phyloP scores from a whole-genome alignment of 2,329 filamentous ascomycete species.

The Arthrobotrys conoides region DNA sequence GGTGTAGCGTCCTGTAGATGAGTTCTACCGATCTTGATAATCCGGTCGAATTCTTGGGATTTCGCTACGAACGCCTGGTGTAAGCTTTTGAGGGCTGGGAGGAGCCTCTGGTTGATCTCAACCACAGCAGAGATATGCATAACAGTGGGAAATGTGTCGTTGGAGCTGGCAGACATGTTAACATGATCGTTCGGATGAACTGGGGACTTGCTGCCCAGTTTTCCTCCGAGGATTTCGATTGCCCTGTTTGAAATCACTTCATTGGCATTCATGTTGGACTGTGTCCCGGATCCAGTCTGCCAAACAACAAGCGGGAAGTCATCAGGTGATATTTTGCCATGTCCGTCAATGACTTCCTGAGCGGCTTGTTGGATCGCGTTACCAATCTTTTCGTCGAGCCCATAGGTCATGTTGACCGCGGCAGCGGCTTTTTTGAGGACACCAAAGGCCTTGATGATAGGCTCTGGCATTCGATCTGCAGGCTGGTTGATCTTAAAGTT shows the following conservation, averaged over 20 bases:
- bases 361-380: conserved; percentile 95
- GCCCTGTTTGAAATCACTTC: conserved; percentile 99
- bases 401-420: conserved; percentile 93
- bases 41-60: conserved; percentile 88
- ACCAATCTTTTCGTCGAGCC: conserved; percentile 90
- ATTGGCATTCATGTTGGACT: conserved; percentile 99
- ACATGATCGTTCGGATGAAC: conserved; percentile 99
- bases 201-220: conserved; percentile 96
- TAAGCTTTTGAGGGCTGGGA: conserved; percentile 86
- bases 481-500: conserved; percentile 99
- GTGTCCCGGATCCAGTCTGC: conserved; percentile 98
- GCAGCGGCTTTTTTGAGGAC: conserved; percentile 97
- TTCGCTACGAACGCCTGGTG: conserved; percentile 88
- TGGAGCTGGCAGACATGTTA: conserved; percentile 98
- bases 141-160: conserved; percentile 99
- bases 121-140: conserved; percentile 99
- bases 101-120: conserved; percentile 86
- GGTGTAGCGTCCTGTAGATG: conserved; percentile 98
- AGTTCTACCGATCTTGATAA: conserved; percentile 99
- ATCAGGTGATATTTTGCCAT: conserved; percentile 68
- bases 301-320: conserved; percentile 99
- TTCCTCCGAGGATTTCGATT: conserved; percentile 95
- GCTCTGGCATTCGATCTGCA: conserved; percentile 96
- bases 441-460: conserved; percentile 92
- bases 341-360: conserved; percentile 87